These are phyloP conservation scores for Schrenkiella parvula DNA, from an alignment of 345 rosid genomes.

Conservation along the genomic window DNA sequence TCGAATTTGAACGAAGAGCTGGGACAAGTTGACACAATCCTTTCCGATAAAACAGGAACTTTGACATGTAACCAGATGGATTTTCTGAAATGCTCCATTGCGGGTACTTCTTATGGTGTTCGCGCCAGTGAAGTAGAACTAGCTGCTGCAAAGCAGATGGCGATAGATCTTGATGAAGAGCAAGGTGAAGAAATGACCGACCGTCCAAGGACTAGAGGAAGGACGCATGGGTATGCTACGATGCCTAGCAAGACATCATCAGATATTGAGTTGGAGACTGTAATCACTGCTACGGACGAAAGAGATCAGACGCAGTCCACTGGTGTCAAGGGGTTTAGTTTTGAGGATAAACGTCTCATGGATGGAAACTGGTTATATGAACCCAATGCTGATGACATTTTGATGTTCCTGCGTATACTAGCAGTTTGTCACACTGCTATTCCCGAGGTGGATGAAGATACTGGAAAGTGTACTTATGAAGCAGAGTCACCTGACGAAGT, in stretches of 20 bases:
- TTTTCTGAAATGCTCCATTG: conserved; percentile 73
- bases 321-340: conserved; percentile 58
- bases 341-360: conserved; percentile 58
- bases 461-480: conserved; percentile 54
- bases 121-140: conserved; percentile 54
- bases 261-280: conserved; percentile 79
- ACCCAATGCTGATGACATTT: conserved; percentile 38
- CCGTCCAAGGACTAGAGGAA: conserved; percentile 16
- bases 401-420: conserved; percentile 62
- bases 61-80: conserved; percentile 88
- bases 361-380: conserved; percentile 47
- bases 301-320: conserved; percentile 31
- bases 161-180: conserved; percentile 40
- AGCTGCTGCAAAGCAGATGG: conserved; percentile 54
- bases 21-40: conserved; percentile 73
- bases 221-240: conserved; percentile 13
- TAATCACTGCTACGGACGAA: conserved; percentile 54
- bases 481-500: conserved; percentile 91
- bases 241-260: conserved; percentile 32
- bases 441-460: conserved; percentile 49
- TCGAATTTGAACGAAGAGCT: conserved; percentile 76
- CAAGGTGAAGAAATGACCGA: conserved; percentile 6
- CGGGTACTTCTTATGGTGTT: conserved; percentile 62
- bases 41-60: conserved; percentile 81
- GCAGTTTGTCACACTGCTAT: conserved; percentile 73